Conservation (phyloP, 306 rosid species). For the Mucuna pruriens region DNA sequence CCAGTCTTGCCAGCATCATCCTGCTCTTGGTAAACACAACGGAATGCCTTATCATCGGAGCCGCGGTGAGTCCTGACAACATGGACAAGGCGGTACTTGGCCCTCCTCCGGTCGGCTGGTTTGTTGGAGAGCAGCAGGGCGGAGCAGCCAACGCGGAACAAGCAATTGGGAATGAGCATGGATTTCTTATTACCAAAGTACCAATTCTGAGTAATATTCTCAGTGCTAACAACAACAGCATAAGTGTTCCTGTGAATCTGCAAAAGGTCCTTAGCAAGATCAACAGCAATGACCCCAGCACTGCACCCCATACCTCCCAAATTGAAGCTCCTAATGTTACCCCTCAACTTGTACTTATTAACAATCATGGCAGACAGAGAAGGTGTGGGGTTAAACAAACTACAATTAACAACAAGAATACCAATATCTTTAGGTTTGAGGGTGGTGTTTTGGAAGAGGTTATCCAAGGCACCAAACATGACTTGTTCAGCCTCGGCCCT, state of each 20-base stretch:
- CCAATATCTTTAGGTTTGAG: conserved; percentile 71
- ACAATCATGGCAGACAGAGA: conserved; percentile 79
- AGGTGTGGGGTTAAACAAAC: conserved; percentile 75
- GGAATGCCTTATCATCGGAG: conserved; percentile 73
- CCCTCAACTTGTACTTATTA: conserved; percentile 71
- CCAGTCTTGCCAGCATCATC: conserved; percentile 75
- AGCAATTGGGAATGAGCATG: conserved; percentile 78
- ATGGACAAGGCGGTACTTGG: conserved; percentile 73
- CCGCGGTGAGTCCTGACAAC: conserved; percentile 76
- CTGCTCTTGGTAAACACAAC: conserved; percentile 77
- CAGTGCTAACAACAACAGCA: conserved; percentile 78
- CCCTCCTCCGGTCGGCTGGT: conserved; percentile 52
- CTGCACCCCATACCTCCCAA: conserved; percentile 89
- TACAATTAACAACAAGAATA: conserved; percentile 72
- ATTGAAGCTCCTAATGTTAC: conserved; percentile 73
- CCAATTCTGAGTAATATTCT: conserved; percentile 80
- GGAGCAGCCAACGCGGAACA: conserved; percentile 71
- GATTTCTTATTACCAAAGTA: conserved; percentile 79
- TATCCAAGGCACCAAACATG: conserved; percentile 75
- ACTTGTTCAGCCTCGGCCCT: conserved; percentile 72
- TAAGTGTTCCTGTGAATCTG: conserved; percentile 70
- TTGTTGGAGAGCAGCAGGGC: conserved; percentile 67
- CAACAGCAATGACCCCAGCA: conserved; percentile 79
- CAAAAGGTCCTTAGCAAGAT: conserved; percentile 73
- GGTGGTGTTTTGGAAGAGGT: conserved; percentile 49